Conservation (phyloP, 495 filamentous ascomycete genomes). For the Achaetomiella virescens region DNA sequence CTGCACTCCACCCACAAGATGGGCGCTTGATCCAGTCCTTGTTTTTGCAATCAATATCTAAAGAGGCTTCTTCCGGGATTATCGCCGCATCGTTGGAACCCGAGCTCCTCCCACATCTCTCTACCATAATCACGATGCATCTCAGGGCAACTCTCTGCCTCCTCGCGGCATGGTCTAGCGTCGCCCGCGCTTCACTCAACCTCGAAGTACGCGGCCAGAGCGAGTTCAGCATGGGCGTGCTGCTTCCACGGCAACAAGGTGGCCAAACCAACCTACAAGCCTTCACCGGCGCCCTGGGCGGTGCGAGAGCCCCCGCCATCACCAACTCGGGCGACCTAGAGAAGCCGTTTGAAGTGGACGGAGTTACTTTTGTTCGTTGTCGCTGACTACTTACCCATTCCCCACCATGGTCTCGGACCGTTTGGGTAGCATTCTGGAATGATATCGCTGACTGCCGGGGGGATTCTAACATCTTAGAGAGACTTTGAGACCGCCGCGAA, state of each 20-base stretch:
- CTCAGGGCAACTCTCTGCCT: background rate
- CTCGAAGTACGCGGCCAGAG: conserved; percentile 10
- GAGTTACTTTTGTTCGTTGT: conserved; percentile 43
- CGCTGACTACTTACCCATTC: background rate
- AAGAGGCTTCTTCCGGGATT: too few species aligned
- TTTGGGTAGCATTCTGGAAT: too few species aligned
- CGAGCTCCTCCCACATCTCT: too few species aligned
- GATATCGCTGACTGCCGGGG: too few species aligned
- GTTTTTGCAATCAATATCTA: too few species aligned
- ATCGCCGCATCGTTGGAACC: too few species aligned
- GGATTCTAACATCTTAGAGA: too few species aligned
- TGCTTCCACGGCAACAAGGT: conserved; percentile 16
- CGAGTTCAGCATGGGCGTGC: conserved; percentile 19
- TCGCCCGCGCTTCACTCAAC: conserved; percentile 7
- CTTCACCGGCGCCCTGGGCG: conserved; percentile 24
- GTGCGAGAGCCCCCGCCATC: conserved; percentile 22
- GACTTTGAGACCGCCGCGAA: conserved; percentile 37
- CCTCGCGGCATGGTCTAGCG: conserved; percentile 7
- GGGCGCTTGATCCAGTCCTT: too few species aligned
- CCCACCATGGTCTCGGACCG: too few species aligned
- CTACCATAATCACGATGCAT: too few species aligned
- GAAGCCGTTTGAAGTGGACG: conserved; percentile 42
- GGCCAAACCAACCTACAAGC: conserved; percentile 22
- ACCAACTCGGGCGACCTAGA: conserved; percentile 32
- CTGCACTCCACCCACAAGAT: too few species aligned